Conservation (phyloP, 768 basidiomycete species). For the Pleurotus salmoneostramineus region DNA sequence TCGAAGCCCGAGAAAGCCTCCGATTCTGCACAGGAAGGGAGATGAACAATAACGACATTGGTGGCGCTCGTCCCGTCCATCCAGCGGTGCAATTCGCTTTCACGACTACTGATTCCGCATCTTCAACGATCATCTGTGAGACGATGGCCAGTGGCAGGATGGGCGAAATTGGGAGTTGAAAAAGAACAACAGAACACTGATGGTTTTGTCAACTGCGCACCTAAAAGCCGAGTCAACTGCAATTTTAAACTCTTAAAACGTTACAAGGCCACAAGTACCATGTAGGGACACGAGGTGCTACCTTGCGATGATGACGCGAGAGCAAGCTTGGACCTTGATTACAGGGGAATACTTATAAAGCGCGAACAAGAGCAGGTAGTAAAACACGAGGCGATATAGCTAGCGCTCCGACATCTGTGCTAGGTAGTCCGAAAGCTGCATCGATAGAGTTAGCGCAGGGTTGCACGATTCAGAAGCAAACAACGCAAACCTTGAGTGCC, state of each 20-base stretch:
- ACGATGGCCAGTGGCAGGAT: background rate
- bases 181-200: too few relatives aligned
- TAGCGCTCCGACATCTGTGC: constrained; percentile 60
- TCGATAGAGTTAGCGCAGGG: constrained; percentile 6
- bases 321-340: background rate
- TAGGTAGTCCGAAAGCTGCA: constrained; percentile 60
- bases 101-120: background rate
- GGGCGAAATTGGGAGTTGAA: too few relatives aligned
- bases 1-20: background rate
- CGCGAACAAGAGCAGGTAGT: background rate
- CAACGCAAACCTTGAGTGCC: constrained; percentile 68
- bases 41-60: background rate
- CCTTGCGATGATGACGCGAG: background rate
- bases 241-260: constrained; percentile 5
- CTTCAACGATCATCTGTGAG: background rate
- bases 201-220: background rate
- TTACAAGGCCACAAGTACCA: background rate
- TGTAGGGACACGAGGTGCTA: background rate
- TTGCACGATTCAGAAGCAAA: background rate
- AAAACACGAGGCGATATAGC: background rate
- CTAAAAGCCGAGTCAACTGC: background rate
- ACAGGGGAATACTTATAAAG: background rate
- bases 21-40: background rate
- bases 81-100: too few relatives aligned
- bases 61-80: background rate